These are phyloP conservation scores for Kurtzmaniella quercitrusa DNA, from an alignment of 1,139 yeast genomes.

Conservation along the genomic window DNA sequence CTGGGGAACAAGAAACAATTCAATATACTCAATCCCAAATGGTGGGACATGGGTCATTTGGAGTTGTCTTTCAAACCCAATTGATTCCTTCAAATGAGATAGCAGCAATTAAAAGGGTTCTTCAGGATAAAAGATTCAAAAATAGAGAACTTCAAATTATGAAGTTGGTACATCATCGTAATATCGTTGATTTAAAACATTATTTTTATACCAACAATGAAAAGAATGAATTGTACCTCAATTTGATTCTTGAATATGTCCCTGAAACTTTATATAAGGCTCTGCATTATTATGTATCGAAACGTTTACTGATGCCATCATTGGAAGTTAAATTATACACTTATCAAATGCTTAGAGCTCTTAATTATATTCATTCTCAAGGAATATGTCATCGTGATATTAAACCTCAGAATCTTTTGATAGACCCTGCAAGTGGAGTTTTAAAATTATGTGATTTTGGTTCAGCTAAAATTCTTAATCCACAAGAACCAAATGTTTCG, in stretches of 20 bases:
- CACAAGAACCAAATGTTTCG: slow-evolving; percentile 90
- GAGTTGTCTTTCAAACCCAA: slow-evolving; percentile 88
- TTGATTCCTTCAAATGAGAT: slow-evolving; percentile 68
- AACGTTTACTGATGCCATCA: slow-evolving; percentile 79
- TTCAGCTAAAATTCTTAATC: slow-evolving; percentile 90
- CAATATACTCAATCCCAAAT: slow-evolving; percentile 74
- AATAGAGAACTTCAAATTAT: slow-evolving; percentile 94
- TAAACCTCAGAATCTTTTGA: slow-evolving; percentile 89
- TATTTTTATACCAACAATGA: slow-evolving; percentile 84
- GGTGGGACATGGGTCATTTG: slow-evolving; percentile 97
- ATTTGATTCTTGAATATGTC: slow-evolving; percentile 83
- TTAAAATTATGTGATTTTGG: slow-evolving; percentile 96
- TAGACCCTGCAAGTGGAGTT: slow-evolving; percentile 79
- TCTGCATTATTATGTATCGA: slow-evolving; percentile 73
- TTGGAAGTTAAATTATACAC: slow-evolving; percentile 87
- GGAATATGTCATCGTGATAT: slow-evolving; percentile 97
- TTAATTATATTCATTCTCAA: slow-evolving; percentile 84
- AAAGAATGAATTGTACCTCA: slow-evolving; percentile 75
- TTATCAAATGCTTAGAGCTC: slow-evolving; percentile 85
- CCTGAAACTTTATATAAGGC: slow-evolving; percentile 96
- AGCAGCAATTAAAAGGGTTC: slow-evolving; percentile 91
- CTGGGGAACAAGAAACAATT: slow-evolving; percentile 58
- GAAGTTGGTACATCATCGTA: slow-evolving; percentile 83
- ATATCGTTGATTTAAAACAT: slow-evolving; percentile 83
- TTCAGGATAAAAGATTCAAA: slow-evolving; percentile 93